Conservation (phyloP, 2,329 filamentous ascomycete genomes). For the Paracamarosporium sp. region DNA sequence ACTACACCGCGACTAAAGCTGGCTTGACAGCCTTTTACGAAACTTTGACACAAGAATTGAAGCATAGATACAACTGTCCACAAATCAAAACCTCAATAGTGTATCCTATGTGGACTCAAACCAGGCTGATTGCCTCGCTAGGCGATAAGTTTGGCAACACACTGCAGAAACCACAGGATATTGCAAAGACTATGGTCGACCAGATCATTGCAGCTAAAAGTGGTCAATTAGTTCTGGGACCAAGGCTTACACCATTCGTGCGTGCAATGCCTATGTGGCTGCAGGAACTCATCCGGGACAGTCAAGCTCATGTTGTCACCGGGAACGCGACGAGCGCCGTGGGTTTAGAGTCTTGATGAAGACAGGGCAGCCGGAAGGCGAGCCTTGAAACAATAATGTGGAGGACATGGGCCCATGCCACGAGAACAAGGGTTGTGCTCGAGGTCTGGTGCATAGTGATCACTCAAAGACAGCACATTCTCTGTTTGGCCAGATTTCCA, state of each 20-base stretch:
- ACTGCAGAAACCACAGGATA: conserved; percentile 48
- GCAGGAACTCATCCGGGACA: conserved; percentile 42
- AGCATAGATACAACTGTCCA: conserved; percentile 50
- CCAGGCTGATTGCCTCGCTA: conserved; percentile 44
- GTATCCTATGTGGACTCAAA: conserved; percentile 52
- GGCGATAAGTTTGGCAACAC: conserved; percentile 31
- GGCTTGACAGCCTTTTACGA: conserved; percentile 43
- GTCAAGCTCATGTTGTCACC: conserved; percentile 34
- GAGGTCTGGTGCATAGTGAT: neutral
- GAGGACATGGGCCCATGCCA: neutral
- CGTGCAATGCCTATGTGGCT: conserved; percentile 41
- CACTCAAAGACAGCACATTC: neutral
- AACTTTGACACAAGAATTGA: conserved; percentile 48
- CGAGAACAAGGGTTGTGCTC: neutral
- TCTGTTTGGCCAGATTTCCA: neutral
- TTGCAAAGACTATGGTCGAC: conserved; percentile 52
- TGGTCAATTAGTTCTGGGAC: conserved; percentile 50
- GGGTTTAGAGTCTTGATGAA: conserved; percentile 5
- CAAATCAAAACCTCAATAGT: conserved; percentile 53
- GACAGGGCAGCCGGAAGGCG: conserved; percentile 8
- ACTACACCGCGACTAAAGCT: conserved; percentile 45
- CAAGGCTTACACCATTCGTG: conserved; percentile 26
- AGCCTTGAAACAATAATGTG: conserved; percentile 12
- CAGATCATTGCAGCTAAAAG: conserved; percentile 51
- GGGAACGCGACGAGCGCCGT: conserved; percentile 33